These are phyloP conservation scores for Penicillium sp. DNA, from an alignment of 2,329 filamentous ascomycete genomes.

Conservation along the genomic window DNA sequence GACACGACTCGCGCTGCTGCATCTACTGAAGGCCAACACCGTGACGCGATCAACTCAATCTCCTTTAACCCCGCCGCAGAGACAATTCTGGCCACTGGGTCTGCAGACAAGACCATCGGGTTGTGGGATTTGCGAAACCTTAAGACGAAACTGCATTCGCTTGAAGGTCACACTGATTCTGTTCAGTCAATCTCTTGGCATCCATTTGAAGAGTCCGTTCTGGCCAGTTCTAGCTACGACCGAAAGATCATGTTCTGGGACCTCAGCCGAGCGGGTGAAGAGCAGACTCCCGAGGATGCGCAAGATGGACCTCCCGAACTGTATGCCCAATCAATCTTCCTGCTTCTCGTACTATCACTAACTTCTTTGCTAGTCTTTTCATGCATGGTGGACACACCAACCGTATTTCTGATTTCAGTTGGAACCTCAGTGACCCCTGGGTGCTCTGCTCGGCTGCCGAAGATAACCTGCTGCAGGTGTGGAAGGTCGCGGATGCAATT, in stretches of 20 bases:
- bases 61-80: slow-evolving; percentile 94
- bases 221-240: slow-evolving; percentile 92
- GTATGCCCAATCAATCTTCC: slow-evolving; percentile 59
- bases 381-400: slow-evolving; percentile 99
- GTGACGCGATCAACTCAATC: slow-evolving; percentile 92
- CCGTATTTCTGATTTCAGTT: slow-evolving; percentile 93
- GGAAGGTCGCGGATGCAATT: slow-evolving; percentile 83
- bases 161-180: slow-evolving; percentile 85
- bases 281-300: slow-evolving; percentile 91
- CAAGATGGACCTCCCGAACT: slow-evolving; percentile 95
- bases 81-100: slow-evolving; percentile 86
- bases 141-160: slow-evolving; percentile 84
- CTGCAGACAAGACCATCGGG: slow-evolving; percentile 91
- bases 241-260: slow-evolving; percentile 97
- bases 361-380: slow-evolving; percentile 68
- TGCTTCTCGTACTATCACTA: neutral
- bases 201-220: slow-evolving; percentile 82
- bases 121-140: slow-evolving; percentile 95
- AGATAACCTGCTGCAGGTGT: slow-evolving; percentile 95
- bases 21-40: slow-evolving; percentile 74
- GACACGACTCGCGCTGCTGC: slow-evolving; percentile 70
- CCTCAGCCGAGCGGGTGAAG: slow-evolving; percentile 85
- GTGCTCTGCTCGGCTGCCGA: slow-evolving; percentile 93
- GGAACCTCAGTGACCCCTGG: slow-evolving; percentile 98
- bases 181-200: slow-evolving; percentile 96